These are phyloP conservation scores for Raphidocelis subcapitata DNA, from an alignment of 139 green algal species.

Conservation along the genomic window DNA sequence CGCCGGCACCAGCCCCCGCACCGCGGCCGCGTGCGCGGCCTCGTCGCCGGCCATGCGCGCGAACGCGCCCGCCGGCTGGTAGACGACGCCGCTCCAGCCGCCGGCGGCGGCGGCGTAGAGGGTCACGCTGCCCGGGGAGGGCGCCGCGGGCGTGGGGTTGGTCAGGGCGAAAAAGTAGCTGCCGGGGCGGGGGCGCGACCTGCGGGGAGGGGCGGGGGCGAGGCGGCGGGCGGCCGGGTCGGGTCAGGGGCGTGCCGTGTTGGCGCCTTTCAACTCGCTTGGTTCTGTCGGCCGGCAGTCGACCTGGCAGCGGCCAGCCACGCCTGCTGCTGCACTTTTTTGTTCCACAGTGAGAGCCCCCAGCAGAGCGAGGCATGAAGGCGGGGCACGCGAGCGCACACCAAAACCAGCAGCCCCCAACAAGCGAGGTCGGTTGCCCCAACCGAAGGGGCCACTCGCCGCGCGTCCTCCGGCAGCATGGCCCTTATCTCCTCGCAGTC, in stretches of 20 bases:
- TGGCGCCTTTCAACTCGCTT: neutral
- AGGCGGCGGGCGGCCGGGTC: neutral
- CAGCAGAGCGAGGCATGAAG: neutral
- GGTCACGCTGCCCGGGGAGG: slow-evolving; percentile 24
- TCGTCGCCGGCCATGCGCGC: slow-evolving; percentile 8
- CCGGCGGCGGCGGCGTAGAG: slow-evolving; percentile 20
- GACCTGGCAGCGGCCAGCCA: neutral
- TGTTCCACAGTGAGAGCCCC: neutral
- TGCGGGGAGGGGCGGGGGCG: neutral
- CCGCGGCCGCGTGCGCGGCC: slow-evolving; percentile 6
- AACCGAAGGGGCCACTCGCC: neutral
- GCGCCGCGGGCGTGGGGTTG: slow-evolving; percentile 19
- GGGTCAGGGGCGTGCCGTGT: neutral
- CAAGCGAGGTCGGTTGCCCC: too few relatives aligned
- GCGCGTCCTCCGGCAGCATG: slow-evolving; percentile 1
- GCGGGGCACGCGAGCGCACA: neutral
- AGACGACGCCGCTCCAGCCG: neutral
- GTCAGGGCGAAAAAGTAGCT: slow-evolving; percentile 25
- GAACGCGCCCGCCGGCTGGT: slow-evolving; percentile 8
- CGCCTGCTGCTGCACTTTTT: neutral
- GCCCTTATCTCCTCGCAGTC: neutral
- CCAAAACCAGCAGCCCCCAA: neutral
- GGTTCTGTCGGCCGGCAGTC: neutral
- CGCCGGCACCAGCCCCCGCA: neutral
- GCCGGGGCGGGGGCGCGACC: neutral